A percentile compares a stretch with the other conserved stretches of the same genome.
Conservation (phyloP, 208 protist genomes). For the Crithidia sp. region DNA sequence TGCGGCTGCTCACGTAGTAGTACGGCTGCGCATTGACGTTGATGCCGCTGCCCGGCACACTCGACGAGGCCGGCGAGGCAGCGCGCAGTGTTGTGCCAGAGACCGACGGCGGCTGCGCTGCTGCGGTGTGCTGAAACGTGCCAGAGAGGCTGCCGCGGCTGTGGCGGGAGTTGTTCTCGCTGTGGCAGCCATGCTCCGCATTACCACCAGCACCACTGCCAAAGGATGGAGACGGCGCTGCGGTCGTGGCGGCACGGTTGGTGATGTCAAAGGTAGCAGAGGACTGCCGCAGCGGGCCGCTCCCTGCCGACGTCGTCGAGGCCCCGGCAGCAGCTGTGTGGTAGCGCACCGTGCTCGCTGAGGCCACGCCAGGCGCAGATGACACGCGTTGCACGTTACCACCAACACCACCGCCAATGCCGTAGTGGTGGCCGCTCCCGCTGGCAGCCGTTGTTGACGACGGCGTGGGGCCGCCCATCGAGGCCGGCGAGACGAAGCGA, state of each 20-base stretch:
- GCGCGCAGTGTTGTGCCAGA: conserved; percentile 6
- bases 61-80: conserved; percentile 21
- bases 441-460: neutral
- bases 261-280: conserved; percentile 37
- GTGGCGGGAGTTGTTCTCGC: neutral
- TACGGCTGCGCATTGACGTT: conserved; percentile 75
- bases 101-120: conserved; percentile 15
- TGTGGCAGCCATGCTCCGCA: conserved; percentile 7
- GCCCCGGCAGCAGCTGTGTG: conserved; percentile 13
- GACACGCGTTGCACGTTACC: neutral
- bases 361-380: conserved; percentile 2
- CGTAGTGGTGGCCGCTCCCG: neutral
- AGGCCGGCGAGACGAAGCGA: neutral
- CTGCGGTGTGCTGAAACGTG: neutral
- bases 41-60: conserved; percentile 41
- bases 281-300: conserved; percentile 3
- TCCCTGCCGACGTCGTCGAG: neutral
- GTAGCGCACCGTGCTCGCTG: conserved; percentile 6
- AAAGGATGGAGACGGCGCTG: too few species aligned
- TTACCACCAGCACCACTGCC: neutral
- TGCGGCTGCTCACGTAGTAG: conserved; percentile 56
- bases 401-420: neutral
- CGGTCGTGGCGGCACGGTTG: conserved; percentile 13
- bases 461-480: neutral
- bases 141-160: neutral